Conservation (phyloP, 2,329 filamentous ascomycete species). For the Ceratocystis lukuohia region DNA sequence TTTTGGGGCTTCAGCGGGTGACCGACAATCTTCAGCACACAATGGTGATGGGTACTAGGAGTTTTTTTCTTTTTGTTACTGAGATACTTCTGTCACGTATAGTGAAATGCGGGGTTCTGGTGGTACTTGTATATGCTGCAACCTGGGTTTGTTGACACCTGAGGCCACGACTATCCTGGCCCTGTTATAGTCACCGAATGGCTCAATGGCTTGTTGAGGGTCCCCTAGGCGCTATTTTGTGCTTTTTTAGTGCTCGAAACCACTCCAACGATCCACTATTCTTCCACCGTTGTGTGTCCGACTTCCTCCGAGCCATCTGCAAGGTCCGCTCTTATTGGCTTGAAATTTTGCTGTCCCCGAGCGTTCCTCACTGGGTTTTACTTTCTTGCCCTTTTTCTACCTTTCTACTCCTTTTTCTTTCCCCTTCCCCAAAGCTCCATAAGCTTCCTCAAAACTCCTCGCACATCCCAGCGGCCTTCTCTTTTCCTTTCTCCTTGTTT, state of each 20-base stretch:
- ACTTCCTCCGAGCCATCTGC: conserved; percentile 20
- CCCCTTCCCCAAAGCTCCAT: conserved; percentile 21
- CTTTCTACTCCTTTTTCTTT: conserved; percentile 20
- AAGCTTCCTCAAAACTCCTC: conserved; percentile 20
- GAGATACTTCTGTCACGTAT: conserved; percentile 14
- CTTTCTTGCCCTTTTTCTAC: conserved; percentile 18
- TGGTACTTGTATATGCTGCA: conserved; percentile 17
- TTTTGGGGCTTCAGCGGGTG: neutral
- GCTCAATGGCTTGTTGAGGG: neutral
- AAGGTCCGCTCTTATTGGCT: conserved; percentile 19
- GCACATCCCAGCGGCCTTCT: conserved; percentile 20
- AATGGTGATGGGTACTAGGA: conserved; percentile 7
- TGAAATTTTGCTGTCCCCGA: conserved; percentile 21
- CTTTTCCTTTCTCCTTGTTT: conserved; percentile 20
- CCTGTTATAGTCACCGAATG: neutral
- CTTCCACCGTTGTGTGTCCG: conserved; percentile 20
- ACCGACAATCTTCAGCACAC: conserved; percentile 1
- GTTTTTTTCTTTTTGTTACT: conserved; percentile 12
- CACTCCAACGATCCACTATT: conserved; percentile 19
- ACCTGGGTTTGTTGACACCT: conserved; percentile 15
- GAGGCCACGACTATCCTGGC: conserved; percentile 18
- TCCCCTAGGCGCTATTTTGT: conserved; percentile 13
- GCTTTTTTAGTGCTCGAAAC: conserved; percentile 13
- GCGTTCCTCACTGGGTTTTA: conserved; percentile 20
- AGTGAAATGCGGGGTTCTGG: conserved; percentile 18